A percentile compares a stretch with the other conserved stretches of the same genome.
These are phyloP conservation scores for Guadua angustifolia DNA, from an alignment of 176 grass and related monocot species.

Conservation along the genomic window DNA sequence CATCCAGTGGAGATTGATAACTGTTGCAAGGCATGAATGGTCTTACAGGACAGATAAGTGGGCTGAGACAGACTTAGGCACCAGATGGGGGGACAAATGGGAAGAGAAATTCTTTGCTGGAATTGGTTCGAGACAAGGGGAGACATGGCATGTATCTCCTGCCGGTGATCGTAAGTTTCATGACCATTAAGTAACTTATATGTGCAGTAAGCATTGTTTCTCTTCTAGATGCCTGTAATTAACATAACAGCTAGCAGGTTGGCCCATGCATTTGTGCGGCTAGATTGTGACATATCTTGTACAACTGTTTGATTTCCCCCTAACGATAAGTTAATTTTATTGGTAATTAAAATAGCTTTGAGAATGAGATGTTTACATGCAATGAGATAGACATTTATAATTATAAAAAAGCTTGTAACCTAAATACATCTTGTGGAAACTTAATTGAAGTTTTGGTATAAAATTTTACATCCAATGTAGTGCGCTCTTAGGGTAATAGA, in stretches of 20 bases:
- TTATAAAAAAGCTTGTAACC: too few species aligned
- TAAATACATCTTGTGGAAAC: too few species aligned
- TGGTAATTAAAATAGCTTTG: too few species aligned
- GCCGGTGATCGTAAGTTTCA: constrained; percentile 68
- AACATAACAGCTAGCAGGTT: background rate
- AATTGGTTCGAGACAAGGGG: constrained; percentile 97
- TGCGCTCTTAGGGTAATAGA: too few species aligned
- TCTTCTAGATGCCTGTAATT: constrained; percentile 19
- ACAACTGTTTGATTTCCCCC: too few species aligned
- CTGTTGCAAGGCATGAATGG: constrained; percentile 54
- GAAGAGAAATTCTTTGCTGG: constrained; percentile 95
- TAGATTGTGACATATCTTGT: too few species aligned
- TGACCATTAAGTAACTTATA: constrained; percentile 2
- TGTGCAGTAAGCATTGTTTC: background rate
- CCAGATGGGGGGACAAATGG: constrained; percentile 99
- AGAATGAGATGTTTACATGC: too few species aligned
- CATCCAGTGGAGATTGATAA: constrained; percentile 36
- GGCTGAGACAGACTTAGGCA: constrained; percentile 93
- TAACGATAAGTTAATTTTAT: too few species aligned
- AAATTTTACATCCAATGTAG: too few species aligned
- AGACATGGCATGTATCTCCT: constrained; percentile 97
- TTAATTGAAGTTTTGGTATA: too few species aligned
- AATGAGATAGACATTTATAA: too few species aligned
- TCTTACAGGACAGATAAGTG: constrained; percentile 96
- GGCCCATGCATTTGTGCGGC: too few species aligned